Evolutionary conservation across 768 basidiomycete genomes (phyloP).

Genomic region (Mycena capillaripes): DNA sequence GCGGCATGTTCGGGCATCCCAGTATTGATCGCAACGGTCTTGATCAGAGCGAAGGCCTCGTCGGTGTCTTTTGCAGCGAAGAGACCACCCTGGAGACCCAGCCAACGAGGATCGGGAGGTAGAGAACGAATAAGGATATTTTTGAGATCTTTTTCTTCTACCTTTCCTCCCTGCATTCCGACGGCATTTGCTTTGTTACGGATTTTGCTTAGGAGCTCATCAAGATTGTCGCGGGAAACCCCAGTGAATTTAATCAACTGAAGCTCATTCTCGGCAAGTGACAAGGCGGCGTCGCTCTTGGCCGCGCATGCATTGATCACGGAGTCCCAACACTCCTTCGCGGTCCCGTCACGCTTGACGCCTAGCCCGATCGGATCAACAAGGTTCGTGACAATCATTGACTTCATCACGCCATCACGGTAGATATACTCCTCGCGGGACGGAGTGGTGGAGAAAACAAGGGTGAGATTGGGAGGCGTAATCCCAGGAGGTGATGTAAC

Average conservation of each 20-base stretch:
- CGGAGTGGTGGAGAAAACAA: slow-evolving; percentile 15
- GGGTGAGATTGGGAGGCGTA: slow-evolving; percentile 7
- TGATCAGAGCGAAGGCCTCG: slow-evolving; percentile 7
- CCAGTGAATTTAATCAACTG: slow-evolving; percentile 15
- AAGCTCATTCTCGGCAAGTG: slow-evolving; percentile 19
- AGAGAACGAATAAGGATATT: slow-evolving; percentile 17
- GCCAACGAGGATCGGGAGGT: slow-evolving; percentile 3
- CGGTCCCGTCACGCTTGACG: slow-evolving; percentile 17
- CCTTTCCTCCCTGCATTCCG: slow-evolving; percentile 1
- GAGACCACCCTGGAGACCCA: slow-evolving; percentile 17
- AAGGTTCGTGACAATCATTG: slow-evolving; percentile 13
- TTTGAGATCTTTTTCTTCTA: slow-evolving; percentile 15
- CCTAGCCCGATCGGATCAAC: slow-evolving; percentile 22
- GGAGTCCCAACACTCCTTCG: slow-evolving; percentile 19
- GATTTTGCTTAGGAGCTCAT: background rate
- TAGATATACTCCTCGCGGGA: slow-evolving; percentile 21
- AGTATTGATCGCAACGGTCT: slow-evolving; percentile 7
- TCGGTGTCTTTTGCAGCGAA: background rate
- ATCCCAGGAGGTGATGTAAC: background rate
- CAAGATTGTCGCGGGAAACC: slow-evolving; percentile 3
- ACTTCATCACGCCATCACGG: slow-evolving; percentile 15
- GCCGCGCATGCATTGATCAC: background rate
- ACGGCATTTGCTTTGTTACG: slow-evolving; percentile 14
- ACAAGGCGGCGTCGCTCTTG: slow-evolving; percentile 21
- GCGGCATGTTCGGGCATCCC: slow-evolving; percentile 14